These are phyloP conservation scores for Russula sp. DNA, from an alignment of 768 basidiomycete genomes.

Conservation along the genomic window DNA sequence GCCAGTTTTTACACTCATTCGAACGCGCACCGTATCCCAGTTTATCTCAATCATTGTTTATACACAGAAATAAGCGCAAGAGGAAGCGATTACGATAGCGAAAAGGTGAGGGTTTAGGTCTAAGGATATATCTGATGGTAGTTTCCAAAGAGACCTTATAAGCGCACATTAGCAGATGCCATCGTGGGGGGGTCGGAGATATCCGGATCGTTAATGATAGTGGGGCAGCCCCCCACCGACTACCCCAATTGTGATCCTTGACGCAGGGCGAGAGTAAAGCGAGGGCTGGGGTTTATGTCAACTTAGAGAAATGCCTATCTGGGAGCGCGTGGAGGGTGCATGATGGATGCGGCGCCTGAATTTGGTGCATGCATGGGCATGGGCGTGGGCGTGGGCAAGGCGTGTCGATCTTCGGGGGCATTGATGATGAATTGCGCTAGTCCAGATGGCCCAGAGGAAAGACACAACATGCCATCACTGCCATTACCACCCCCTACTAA, in stretches of 20 bases:
- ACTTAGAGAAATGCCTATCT: background rate
- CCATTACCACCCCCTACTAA: background rate
- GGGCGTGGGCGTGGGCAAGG: background rate
- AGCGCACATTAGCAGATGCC: background rate
- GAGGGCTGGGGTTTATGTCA: background rate
- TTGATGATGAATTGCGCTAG: background rate
- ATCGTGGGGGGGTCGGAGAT: constrained; percentile 7
- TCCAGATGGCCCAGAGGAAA: background rate
- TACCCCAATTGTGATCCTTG: background rate
- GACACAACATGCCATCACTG: background rate
- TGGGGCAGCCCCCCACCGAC: background rate
- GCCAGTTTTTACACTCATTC: background rate
- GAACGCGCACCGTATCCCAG: constrained; percentile 21
- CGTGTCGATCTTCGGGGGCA: background rate
- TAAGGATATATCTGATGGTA: constrained; percentile 8
- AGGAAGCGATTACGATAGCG: background rate
- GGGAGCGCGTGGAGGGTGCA: background rate
- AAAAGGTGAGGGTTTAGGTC: constrained; percentile 9
- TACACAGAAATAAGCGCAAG: background rate
- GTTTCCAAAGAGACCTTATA: constrained; percentile 8
- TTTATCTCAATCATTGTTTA: constrained; percentile 18
- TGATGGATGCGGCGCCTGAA: background rate
- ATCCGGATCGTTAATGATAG: constrained; percentile 6
- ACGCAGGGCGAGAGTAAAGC: background rate
- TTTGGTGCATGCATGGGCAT: background rate